Evolutionary conservation across 441 rosid species (phyloP).

Genomic region (Arabidopsis hybrid): DNA sequence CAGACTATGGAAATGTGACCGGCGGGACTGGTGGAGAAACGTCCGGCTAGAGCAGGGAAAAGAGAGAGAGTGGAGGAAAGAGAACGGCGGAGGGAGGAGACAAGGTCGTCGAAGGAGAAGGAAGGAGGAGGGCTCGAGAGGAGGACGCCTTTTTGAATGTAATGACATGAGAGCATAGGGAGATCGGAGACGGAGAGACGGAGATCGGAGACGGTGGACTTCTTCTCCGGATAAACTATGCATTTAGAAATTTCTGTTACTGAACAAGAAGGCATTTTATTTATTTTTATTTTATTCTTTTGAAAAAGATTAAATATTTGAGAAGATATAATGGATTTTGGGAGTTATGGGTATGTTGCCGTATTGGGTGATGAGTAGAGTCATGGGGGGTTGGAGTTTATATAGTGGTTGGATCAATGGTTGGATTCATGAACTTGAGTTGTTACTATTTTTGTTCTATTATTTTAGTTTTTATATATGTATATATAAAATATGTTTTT

Average conservation of each 20-base stretch:
- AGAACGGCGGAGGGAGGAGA: conserved; percentile 61
- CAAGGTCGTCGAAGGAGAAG: conserved; percentile 53
- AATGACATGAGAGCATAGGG: conserved; percentile 97
- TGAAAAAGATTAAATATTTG: neutral
- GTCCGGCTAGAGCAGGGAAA: conserved; percentile 90
- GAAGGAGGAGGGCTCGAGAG: conserved; percentile 62
- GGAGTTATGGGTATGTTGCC: neutral
- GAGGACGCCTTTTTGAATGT: conserved; percentile 93
- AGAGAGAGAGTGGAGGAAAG: conserved; percentile 72
- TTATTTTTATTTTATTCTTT: neutral
- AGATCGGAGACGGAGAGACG: conserved; percentile 93
- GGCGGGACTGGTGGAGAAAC: conserved; percentile 61
- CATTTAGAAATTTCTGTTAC: conserved; percentile 62
- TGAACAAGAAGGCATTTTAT: conserved; percentile 67
- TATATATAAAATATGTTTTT: neutral
- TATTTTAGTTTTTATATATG: neutral
- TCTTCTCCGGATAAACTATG: conserved; percentile 59
- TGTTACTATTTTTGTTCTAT: conserved; percentile 36
- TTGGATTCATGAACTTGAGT: conserved; percentile 63
- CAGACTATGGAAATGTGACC: conserved; percentile 74
- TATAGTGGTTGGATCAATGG: conserved; percentile 46
- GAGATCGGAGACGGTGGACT: conserved; percentile 62
- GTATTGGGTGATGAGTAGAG: conserved; percentile 27
- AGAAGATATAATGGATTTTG: neutral
- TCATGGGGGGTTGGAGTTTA: conserved; percentile 41